These are phyloP conservation scores for Rickenella mellea DNA, from an alignment of 768 basidiomycete species.

Conservation along the genomic window DNA sequence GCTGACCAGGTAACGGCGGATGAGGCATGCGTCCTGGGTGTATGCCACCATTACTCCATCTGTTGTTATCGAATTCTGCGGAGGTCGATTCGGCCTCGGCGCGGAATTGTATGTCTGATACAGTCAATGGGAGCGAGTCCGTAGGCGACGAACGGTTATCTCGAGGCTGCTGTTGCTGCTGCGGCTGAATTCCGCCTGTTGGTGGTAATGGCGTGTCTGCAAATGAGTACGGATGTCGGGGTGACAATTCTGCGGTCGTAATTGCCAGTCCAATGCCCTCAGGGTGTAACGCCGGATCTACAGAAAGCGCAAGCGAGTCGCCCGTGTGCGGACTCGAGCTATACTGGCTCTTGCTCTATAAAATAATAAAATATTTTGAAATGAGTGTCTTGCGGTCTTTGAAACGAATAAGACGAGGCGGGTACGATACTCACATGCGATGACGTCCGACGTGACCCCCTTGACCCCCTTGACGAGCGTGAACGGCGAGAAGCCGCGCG, in stretches of 20 bases:
- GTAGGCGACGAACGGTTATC: constrained; percentile 38
- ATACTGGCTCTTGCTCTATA: too few species aligned
- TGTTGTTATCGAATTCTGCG: too few species aligned
- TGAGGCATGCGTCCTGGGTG: too few species aligned
- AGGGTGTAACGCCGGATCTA: background rate
- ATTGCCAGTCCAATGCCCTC: background rate
- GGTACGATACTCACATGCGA: too few species aligned
- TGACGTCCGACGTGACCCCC: too few species aligned
- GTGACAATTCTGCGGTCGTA: background rate
- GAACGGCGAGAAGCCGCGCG: background rate
- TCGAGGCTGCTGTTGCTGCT: constrained; percentile 11
- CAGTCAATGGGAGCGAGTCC: constrained; percentile 46
- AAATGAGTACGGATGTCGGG: background rate
- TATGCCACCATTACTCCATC: too few species aligned
- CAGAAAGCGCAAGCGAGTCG: background rate
- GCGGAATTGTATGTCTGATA: constrained; percentile 44
- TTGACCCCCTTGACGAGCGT: background rate
- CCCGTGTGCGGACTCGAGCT: background rate
- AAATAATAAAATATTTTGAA: too few species aligned
- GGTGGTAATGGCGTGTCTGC: background rate
- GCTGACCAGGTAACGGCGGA: constrained; percentile 12
- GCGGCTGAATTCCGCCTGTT: too few species aligned
- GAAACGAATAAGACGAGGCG: too few species aligned
- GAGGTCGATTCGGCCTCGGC: too few species aligned
- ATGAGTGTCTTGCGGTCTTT: too few species aligned